Evolutionary conservation across 495 filamentous ascomycete species (phyloP), one percentile per base, ranked within the genome.

Genomic region (Oidiodendron maius): DNA sequence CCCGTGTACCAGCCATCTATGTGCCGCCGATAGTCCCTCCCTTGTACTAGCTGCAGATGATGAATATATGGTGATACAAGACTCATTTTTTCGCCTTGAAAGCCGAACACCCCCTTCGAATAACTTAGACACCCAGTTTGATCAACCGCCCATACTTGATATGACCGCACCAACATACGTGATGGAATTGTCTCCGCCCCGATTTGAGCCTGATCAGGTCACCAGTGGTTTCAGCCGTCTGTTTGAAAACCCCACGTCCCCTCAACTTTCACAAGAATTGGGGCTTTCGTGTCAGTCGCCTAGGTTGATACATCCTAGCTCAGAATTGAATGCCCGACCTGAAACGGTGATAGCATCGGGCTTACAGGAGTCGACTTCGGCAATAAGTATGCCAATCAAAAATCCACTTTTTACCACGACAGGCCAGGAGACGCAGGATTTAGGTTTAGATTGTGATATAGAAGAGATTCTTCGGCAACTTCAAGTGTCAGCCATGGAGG

Each of bases 401-500:
- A 44, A 53, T 16, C 25, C 39, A 15, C 40, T 49, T 4, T 53
- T 53, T 25, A 28, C 43, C 12, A 24, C 52, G 9, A 9, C 6
- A 1, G 40, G 34, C 22, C 48, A 55, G 36, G 28, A 44, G 24
- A 22, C 34, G 16, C 52, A 37, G 16, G 40, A 51, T 0, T 30
- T 32, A 12, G 26, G 10, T 24, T 16, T 59, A 17, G 58, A 56
- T 11, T 69, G 71, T 8, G 78, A 80, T 36, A 63, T 84, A 11
- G 82, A 86, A 53, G 80, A 85, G 42, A 75, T 86, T 20, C 64
- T 80, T 10, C 66, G 80, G 17, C 64, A 68, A 44, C 63, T 69
- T 36, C 62, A 71, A 17, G 56, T 46, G 17, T 46, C 62, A 13
- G 61, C 60, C 11, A 40, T 55, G 10, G 63, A 70, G 15, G 48